Conservation (phyloP, 2,329 filamentous ascomycete genomes). For the Alternaria atra region DNA sequence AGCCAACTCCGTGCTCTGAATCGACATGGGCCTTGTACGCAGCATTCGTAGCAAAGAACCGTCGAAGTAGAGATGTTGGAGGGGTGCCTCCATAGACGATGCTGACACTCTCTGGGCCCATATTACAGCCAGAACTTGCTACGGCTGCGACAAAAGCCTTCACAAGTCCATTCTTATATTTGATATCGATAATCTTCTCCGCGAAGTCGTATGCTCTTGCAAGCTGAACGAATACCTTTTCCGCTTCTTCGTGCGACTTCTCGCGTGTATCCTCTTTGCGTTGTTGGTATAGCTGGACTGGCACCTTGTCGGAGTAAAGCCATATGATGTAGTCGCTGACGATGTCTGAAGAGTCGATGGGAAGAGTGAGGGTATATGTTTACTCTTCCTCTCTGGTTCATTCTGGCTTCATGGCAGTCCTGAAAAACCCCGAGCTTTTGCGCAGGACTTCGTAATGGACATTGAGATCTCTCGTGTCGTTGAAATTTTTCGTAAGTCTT, state of each 20-base stretch:
- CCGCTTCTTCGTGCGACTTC: background rate
- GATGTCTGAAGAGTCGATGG: fast-evolving
- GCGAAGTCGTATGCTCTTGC: background rate
- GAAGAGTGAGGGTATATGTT: background rate
- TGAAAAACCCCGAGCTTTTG: background rate
- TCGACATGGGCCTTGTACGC: fast-evolving
- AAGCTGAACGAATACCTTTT: background rate
- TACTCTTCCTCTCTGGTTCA: background rate
- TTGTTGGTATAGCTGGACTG: background rate
- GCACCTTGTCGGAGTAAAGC: background rate
- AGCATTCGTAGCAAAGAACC: fast-evolving
- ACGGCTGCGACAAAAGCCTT: fast-evolving
- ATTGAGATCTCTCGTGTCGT: background rate
- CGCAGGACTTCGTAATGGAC: background rate
- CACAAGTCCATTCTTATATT: background rate
- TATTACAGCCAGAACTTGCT: fast-evolving
- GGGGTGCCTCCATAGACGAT: background rate
- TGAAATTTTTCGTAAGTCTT: background rate
- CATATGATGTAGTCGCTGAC: background rate
- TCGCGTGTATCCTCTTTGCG: background rate
- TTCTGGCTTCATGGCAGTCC: background rate
- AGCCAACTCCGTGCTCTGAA: background rate
- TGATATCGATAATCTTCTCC: fast-evolving
- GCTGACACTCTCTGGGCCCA: background rate
- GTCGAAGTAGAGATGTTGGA: background rate